phyloP scores from a whole-genome alignment of 495 filamentous ascomycete genomes.

The Penicillium bialowiezense region DNA sequence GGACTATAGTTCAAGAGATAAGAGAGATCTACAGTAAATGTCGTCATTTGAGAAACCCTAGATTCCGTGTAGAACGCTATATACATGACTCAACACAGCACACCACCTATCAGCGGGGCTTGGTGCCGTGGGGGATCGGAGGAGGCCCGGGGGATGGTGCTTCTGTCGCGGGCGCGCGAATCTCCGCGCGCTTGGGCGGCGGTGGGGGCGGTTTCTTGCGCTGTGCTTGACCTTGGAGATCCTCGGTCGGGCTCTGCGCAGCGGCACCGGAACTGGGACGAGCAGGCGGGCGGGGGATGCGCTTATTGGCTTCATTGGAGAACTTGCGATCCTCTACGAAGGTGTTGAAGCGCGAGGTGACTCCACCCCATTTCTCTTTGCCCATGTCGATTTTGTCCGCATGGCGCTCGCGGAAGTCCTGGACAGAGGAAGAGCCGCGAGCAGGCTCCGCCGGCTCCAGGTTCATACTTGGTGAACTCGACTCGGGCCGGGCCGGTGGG shows the following conservation, averaged over 20 bases:
- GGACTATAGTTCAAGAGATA: not conserved
- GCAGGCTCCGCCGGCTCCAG: slow-evolving; percentile 9
- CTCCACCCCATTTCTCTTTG: slow-evolving; percentile 52
- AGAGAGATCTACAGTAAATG: not conserved
- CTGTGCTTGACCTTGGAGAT: slow-evolving; percentile 23
- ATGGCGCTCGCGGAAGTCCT: slow-evolving; percentile 68
- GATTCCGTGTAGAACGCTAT: not conserved
- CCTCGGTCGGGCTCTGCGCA: slow-evolving; percentile 6
- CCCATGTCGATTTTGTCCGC: slow-evolving; percentile 69
- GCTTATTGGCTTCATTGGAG: slow-evolving; percentile 28
- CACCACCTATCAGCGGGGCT: slow-evolving; percentile 45
- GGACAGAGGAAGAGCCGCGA: slow-evolving; percentile 19
- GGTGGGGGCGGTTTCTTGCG: slow-evolving; percentile 67
- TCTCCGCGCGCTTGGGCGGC: slow-evolving; percentile 57
- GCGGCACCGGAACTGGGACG: slow-evolving; percentile 14
- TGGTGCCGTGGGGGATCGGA: slow-evolving; percentile 40
- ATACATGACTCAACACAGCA: not conserved
- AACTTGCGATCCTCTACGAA: slow-evolving; percentile 36
- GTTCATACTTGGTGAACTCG: slow-evolving; percentile 5
- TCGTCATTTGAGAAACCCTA: not conserved
- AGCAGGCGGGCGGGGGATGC: slow-evolving; percentile 27
- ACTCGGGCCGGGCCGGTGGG: slow-evolving; percentile 3
- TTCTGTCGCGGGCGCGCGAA: slow-evolving; percentile 31
- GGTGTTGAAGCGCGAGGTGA: slow-evolving; percentile 38
- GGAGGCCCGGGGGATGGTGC: slow-evolving; percentile 33